Percentiles rank a stretch among this genome's conserved stretches.
These are phyloP conservation scores for Tricholoma hemisulphureum DNA, from an alignment of 768 basidiomycete genomes.

Conservation along the genomic window DNA sequence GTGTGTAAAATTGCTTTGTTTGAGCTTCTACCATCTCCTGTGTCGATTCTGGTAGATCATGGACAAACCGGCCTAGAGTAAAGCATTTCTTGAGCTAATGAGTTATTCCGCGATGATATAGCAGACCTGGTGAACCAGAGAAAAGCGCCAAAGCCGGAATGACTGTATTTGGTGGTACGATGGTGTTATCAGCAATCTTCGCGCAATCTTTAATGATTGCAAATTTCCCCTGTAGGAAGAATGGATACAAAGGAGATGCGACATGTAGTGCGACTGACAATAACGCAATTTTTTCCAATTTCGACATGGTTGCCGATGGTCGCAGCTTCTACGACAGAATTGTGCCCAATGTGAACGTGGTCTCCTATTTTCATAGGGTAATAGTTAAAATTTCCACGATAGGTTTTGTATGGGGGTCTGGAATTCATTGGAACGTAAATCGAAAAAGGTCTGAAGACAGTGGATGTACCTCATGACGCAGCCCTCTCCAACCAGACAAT, in stretches of 20 bases:
- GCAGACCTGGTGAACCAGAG: slow-evolving; percentile 83
- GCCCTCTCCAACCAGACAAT: slow-evolving; percentile 88
- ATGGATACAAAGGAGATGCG: neutral
- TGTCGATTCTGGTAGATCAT: slow-evolving; percentile 89
- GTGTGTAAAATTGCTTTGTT: slow-evolving; percentile 82
- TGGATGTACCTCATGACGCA: slow-evolving; percentile 76
- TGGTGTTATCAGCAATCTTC: slow-evolving; percentile 82
- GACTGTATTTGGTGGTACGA: slow-evolving; percentile 89
- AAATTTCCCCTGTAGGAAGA: slow-evolving; percentile 79
- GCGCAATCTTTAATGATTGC: slow-evolving; percentile 96
- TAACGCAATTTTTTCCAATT: slow-evolving; percentile 93
- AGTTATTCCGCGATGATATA: neutral
- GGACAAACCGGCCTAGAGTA: slow-evolving; percentile 66
- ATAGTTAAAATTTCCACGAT: slow-evolving; percentile 90
- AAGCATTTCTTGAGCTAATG: slow-evolving; percentile 1
- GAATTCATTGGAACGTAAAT: neutral
- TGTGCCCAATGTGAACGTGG: slow-evolving; percentile 91
- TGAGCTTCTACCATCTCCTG: slow-evolving; percentile 87
- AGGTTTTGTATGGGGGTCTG: slow-evolving; percentile 87
- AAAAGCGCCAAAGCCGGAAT: slow-evolving; percentile 86
- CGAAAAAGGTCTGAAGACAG: neutral
- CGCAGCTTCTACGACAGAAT: slow-evolving; percentile 88
- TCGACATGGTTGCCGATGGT: slow-evolving; percentile 92
- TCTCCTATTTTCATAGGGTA: slow-evolving; percentile 98
- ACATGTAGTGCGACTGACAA: slow-evolving; percentile 53